Percentiles rank a stretch among this genome's conserved stretches.
phyloP scores from a whole-genome alignment of 495 filamentous ascomycete genomes.

The Podospora australis region DNA sequence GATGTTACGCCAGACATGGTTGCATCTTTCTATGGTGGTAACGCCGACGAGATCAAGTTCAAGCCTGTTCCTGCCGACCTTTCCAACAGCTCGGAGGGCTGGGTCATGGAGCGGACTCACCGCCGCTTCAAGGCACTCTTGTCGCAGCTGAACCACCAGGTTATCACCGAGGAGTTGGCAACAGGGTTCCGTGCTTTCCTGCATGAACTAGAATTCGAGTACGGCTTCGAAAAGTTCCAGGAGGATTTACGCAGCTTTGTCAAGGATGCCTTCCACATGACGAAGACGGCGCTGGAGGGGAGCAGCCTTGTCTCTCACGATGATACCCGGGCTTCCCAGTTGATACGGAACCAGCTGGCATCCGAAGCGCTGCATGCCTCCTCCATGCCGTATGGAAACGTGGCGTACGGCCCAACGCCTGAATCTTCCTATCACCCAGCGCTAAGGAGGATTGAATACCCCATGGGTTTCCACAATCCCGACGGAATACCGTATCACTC shows the following conservation, averaged over 20 bases:
- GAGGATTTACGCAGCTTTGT: not conserved
- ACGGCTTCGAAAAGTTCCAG: not conserved
- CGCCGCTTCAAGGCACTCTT: not conserved
- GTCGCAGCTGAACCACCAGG: not conserved
- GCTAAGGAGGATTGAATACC: constrained; percentile 5
- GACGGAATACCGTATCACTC: constrained; percentile 4
- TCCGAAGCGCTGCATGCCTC: constrained; percentile 9
- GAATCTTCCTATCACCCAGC: constrained; percentile 1
- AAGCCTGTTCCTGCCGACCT: constrained; percentile 2
- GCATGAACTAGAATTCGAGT: not conserved
- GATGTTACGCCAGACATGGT: constrained; percentile 9
- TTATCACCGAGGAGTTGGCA: not conserved
- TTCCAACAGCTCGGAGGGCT: no score
- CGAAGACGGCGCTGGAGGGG: not conserved
- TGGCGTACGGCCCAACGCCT: not conserved
- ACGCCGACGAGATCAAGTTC: constrained; percentile 11
- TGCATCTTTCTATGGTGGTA: constrained; percentile 2
- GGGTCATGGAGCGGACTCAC: not conserved
- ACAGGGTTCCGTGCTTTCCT: not conserved
- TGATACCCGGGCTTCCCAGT: constrained; percentile 5
- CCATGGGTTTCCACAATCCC: constrained; percentile 2
- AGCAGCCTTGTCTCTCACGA: not conserved
- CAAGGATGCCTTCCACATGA: not conserved
- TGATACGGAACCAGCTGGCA: constrained; percentile 25
- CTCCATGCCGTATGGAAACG: not conserved